A percentile compares a stretch with the other conserved stretches of the same genome.
These are phyloP conservation scores for Scheffersomyces parashehatae DNA, from an alignment of 1,139 yeast species.

Conservation along the genomic window DNA sequence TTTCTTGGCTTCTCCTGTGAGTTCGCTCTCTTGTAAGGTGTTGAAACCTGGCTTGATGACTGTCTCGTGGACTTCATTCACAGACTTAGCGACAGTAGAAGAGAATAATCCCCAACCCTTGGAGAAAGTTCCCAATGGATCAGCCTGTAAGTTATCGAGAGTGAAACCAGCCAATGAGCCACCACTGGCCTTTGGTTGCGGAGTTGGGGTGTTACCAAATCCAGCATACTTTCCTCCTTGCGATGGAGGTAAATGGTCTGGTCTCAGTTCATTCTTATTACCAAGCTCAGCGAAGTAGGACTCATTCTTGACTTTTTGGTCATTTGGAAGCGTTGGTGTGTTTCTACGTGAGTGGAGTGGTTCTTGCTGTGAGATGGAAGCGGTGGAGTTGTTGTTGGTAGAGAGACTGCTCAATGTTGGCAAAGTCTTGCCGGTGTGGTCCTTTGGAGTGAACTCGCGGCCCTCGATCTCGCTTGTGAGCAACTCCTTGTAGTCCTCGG, in stretches of 20 bases:
- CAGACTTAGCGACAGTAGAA: constrained; percentile 76
- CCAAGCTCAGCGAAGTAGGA: constrained; percentile 82
- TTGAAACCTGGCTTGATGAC: constrained; percentile 88
- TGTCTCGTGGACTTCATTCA: constrained; percentile 80
- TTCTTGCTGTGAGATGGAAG: constrained; percentile 28
- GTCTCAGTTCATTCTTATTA: constrained; percentile 66
- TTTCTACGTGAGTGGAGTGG: constrained; percentile 45
- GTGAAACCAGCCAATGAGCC: constrained; percentile 58
- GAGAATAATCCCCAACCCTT: constrained; percentile 96
- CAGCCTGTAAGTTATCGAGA: constrained; percentile 74
- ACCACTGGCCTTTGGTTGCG: constrained; percentile 26
- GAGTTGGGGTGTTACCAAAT: constrained; percentile 78
- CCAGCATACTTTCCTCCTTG: constrained; percentile 94
- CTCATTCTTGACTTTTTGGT: constrained; percentile 68
- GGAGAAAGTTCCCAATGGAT: constrained; percentile 84
- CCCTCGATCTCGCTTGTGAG: constrained; percentile 78
- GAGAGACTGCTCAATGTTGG: constrained; percentile 27
- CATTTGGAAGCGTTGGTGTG: constrained; percentile 31
- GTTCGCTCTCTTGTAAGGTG: constrained; percentile 78
- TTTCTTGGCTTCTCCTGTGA: constrained; percentile 76
- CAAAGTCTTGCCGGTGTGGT: constrained; percentile 54
- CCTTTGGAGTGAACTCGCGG: constrained; percentile 64
- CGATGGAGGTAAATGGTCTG: constrained; percentile 82
- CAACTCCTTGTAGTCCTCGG: constrained; percentile 90
- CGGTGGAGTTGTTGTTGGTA: constrained; percentile 9